Conservation (phyloP, 1,284 basidiomycete species). For the Puccinia polysora region DNA sequence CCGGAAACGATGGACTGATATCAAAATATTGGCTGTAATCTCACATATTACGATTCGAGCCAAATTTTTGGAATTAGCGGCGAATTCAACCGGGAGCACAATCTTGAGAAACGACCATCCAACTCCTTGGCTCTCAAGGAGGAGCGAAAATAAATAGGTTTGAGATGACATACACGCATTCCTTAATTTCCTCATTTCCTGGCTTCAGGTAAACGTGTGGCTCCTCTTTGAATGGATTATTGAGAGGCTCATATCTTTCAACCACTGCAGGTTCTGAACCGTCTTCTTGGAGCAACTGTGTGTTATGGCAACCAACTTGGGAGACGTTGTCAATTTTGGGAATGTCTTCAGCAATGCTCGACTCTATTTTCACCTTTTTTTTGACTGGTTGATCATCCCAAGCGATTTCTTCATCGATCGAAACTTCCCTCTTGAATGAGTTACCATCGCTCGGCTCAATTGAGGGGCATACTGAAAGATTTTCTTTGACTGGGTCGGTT, state of each 20-base stretch:
- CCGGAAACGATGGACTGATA: conserved; percentile 69
- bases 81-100: neutral
- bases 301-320: no score
- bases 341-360: no score
- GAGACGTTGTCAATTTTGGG: no score
- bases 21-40: conserved; percentile 65
- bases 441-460: no score
- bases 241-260: neutral
- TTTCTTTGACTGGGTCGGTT: no score
- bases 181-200: conserved; percentile 65
- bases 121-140: neutral
- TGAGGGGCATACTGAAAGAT: no score
- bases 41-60: conserved; percentile 25
- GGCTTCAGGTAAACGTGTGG: conserved; percentile 76
- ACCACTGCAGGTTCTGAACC: no score
- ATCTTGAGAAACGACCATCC: neutral
- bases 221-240: conserved; percentile 67
- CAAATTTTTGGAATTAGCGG: neutral
- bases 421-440: no score
- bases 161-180: conserved; percentile 62
- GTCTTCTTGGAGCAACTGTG: no score
- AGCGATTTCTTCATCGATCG: no score
- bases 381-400: no score
- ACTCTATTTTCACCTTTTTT: no score
- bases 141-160: neutral